These are phyloP conservation scores for Agarophyton chilense DNA, from an alignment of 23 red algal genomes.

Conservation along the genomic window DNA sequence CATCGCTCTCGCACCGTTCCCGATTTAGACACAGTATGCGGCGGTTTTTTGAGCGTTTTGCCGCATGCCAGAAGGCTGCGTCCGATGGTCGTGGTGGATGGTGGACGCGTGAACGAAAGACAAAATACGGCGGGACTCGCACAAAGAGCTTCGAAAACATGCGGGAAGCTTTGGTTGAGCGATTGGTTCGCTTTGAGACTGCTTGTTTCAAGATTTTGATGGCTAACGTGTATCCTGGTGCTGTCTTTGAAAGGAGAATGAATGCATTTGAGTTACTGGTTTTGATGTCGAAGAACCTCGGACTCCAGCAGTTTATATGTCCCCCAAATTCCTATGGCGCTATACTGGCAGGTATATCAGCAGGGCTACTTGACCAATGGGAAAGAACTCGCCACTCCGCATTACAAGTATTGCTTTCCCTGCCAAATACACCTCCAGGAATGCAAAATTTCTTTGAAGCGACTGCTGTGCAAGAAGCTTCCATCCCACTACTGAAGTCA, in stretches of 20 bases:
- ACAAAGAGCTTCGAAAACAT: conserved; percentile 16
- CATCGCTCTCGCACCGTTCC: conserved; percentile 6
- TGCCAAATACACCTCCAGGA: neutral
- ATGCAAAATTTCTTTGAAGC: conserved; percentile 4
- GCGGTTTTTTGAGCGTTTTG: conserved; percentile 41
- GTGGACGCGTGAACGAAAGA: conserved; percentile 46
- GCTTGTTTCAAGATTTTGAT: conserved; percentile 17
- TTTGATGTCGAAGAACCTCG: conserved; percentile 19
- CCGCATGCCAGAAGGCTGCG: conserved; percentile 39
- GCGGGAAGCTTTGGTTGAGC: conserved; percentile 8
- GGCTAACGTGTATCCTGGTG: conserved; percentile 22
- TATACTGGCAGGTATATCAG: conserved; percentile 37
- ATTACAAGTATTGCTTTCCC: conserved; percentile 22
- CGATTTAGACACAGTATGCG: conserved; percentile 66
- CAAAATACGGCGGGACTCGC: neutral
- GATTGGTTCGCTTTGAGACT: conserved; percentile 38
- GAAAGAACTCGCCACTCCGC: conserved; percentile 40
- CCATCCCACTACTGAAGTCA: conserved; percentile 18
- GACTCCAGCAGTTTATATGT: conserved; percentile 2
- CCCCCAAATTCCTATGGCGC: neutral
- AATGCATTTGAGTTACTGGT: conserved; percentile 11
- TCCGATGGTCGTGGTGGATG: conserved; percentile 51
- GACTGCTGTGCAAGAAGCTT: neutral
- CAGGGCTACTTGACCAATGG: conserved; percentile 23
- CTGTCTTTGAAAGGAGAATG: conserved; percentile 18